phyloP scores from a whole-genome alignment of 805 yeast genomes.

The Zygosaccharomyces bisporus region DNA sequence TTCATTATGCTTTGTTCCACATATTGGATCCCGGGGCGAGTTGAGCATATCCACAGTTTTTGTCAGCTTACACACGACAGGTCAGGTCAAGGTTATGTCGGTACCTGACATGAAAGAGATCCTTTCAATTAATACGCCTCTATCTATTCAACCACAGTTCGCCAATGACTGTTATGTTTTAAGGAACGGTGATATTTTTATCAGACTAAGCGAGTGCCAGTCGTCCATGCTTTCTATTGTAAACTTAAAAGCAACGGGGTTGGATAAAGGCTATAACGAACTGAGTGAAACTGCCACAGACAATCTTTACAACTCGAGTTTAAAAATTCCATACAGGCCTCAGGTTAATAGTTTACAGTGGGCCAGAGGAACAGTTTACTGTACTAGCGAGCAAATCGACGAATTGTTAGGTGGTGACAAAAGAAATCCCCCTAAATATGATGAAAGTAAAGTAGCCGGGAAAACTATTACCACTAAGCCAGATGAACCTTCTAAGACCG shows the following conservation, averaged over 20 bases:
- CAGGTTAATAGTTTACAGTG: conserved; percentile 73
- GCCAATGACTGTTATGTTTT: conserved; percentile 43
- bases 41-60: conserved; percentile 45
- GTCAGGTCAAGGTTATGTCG: conserved; percentile 43
- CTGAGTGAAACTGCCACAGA: conserved; percentile 40
- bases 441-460: conserved; percentile 56
- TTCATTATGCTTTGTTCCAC: conserved; percentile 48
- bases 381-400: conserved; percentile 62
- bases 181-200: conserved; percentile 50
- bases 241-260: conserved; percentile 17
- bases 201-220: conserved; percentile 54
- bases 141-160: conserved; percentile 38
- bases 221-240: conserved; percentile 42
- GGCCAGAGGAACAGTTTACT: conserved; percentile 72
- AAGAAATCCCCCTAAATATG: conserved; percentile 55
- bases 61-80: conserved; percentile 43
- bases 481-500: conserved; percentile 12
- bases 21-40: conserved; percentile 12
- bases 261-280: conserved; percentile 19
- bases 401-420: conserved; percentile 68
- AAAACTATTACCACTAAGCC: conserved; percentile 38
- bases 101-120: conserved; percentile 63
- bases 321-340: conserved; percentile 75
- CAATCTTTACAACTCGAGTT: conserved; percentile 62
- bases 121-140: conserved; percentile 44